Conservation (phyloP, 2,329 filamentous ascomycete genomes). For the Apiospora arundinis region DNA sequence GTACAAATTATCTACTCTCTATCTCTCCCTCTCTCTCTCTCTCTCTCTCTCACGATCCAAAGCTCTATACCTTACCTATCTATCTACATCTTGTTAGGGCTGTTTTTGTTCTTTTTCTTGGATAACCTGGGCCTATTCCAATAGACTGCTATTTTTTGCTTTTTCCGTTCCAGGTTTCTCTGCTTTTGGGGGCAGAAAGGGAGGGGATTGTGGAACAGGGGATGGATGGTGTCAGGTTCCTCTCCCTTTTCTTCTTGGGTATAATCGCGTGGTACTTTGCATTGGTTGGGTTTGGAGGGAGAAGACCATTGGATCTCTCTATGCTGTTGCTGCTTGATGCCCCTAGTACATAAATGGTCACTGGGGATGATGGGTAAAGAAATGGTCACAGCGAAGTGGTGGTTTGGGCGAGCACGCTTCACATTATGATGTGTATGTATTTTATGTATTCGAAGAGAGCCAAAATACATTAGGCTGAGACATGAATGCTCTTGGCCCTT, state of each 20-base stretch:
- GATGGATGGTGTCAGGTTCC: neutral
- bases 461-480: neutral
- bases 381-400: neutral
- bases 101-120: neutral
- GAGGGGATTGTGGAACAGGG: neutral
- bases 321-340: neutral
- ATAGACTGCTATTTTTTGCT: neutral
- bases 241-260: neutral
- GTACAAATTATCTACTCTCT: neutral
- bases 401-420: neutral
- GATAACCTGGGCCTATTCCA: neutral
- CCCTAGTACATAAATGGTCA: neutral
- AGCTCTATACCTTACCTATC: neutral
- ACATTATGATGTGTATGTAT: conserved; percentile 12
- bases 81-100: neutral
- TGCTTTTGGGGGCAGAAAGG: neutral
- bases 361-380: neutral
- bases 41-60: neutral
- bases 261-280: neutral
- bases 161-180: neutral
- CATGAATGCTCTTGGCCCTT: neutral
- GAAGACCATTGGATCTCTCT: neutral
- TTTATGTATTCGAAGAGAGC: conserved; percentile 4
- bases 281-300: neutral
- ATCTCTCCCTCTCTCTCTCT: neutral